Evolutionary conservation across 352 stramenopile species (phyloP).

Genomic region (Thraustochytrium sp.): DNA sequence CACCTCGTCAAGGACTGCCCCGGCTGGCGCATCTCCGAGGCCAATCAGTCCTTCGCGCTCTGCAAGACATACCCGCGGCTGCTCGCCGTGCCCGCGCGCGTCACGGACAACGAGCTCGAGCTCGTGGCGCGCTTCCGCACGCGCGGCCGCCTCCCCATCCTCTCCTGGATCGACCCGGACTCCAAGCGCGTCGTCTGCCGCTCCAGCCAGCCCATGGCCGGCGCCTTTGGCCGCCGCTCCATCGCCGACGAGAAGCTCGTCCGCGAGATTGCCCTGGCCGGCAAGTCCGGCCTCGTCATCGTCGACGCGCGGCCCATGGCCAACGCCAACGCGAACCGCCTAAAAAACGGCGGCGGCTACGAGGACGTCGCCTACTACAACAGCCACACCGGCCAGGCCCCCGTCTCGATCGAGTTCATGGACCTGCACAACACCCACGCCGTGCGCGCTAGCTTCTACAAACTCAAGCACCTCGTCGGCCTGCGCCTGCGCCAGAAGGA

Average conservation of each 20-base stretch:
- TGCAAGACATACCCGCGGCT: conserved; percentile 44
- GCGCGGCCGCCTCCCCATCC: conserved; percentile 77
- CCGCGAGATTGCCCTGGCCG: conserved; percentile 67
- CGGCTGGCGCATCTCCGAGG: conserved; percentile 15
- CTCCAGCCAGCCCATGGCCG: conserved; percentile 88
- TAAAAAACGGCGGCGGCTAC: conserved; percentile 75
- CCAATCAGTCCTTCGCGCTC: conserved; percentile 31
- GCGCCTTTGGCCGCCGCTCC: conserved; percentile 81
- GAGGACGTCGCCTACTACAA: conserved; percentile 83
- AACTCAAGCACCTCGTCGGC: conserved; percentile 23
- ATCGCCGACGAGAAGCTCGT: conserved; percentile 81
- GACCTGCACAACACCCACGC: conserved; percentile 50
- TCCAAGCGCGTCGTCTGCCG: conserved; percentile 83
- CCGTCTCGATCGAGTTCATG: conserved; percentile 41
- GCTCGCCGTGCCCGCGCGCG: conserved; percentile 80
- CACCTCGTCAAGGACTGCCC: background rate
- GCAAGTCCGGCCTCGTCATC: conserved; percentile 56
- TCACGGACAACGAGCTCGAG: conserved; percentile 78
- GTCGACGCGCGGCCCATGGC: conserved; percentile 71
- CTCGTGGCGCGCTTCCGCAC: conserved; percentile 83
- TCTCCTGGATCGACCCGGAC: conserved; percentile 83
- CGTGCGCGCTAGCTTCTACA: conserved; percentile 53
- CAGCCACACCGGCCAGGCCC: conserved; percentile 56
- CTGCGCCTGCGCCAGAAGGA: background rate
- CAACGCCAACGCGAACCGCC: conserved; percentile 70